Base-by-base conservation (phyloP, 768 basidiomycete species). In the Trametes meyenii region DNA sequence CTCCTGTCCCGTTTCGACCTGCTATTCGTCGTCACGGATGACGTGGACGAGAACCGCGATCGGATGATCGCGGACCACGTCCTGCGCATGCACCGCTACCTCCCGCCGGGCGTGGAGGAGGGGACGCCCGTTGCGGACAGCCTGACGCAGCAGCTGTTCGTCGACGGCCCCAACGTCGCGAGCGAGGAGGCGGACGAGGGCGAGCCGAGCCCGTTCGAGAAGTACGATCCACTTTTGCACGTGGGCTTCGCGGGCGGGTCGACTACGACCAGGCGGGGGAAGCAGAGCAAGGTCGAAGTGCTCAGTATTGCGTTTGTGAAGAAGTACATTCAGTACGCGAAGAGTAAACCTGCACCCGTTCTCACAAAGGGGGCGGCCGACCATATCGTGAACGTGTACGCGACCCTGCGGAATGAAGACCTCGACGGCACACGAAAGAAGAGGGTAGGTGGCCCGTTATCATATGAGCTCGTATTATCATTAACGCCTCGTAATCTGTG, bases 1-100 rank as follows among this genome's bases (percentile, higher is more conserved):
- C 84, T 99, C 40, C 85, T 99, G 39, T 98, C 96, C 23, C 96
- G 96, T 85, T 99, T 99, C 78, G 96, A 99, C 79, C 77, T 99
- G 55, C 84, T 99, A 40, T 99, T 99, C 72, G 90, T 99, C 55
- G 95, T 99, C 17, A 99, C 95, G 0, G 97, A 98, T 76, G 96
- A 99, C 71, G 95, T 98, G 10, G 94, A 98, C 68, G 96, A 98
- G 77, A 84, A 86, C 65, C 85, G 94, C 35, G 97, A 99, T 75
- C 88, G 97, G 16, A 83, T 81, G 74, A 97, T 99, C 69, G 96
- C 96, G 51, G 97, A 99, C 76, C 97, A 99, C 70, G 96, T 99
- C 65, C 84, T 99, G 53, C 85, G 97, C 24, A 91, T 98, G 84
- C 97, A 99, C 74, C 88, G 97, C 42, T 99, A 97, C 75, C 83